A percentile compares a stretch with the other conserved stretches of the same genome.
phyloP scores from a whole-genome alignment of 257 asterid genomes.

The Solanum clarkiae region DNA sequence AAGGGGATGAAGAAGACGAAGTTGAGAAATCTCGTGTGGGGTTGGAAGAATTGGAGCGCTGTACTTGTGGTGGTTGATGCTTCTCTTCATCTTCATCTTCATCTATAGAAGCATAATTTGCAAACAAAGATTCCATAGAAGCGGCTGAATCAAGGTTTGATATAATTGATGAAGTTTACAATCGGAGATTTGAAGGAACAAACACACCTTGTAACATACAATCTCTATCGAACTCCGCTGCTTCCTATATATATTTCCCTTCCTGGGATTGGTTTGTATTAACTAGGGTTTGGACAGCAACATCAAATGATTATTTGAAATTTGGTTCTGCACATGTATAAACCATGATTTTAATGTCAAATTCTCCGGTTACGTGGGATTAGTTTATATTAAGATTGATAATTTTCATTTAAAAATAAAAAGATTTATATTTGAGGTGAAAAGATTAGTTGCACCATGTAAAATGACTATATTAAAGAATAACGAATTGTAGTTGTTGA shows the following conservation, averaged over 20 bases:
- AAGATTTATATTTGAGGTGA: too few relatives aligned
- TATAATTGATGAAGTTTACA: too few relatives aligned
- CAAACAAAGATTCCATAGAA: conserved; percentile 47
- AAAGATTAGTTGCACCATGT: too few relatives aligned
- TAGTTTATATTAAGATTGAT: too few relatives aligned
- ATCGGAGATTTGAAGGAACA: not conserved
- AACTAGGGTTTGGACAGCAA: not conserved
- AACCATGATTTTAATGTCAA: too few relatives aligned
- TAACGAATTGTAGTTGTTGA: too few relatives aligned
- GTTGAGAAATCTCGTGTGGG: not conserved
- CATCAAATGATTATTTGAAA: too few relatives aligned
- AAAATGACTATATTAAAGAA: too few relatives aligned
- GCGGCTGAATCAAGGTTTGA: too few relatives aligned
- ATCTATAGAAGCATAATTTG: conserved; percentile 81
- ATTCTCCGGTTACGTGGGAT: too few relatives aligned
- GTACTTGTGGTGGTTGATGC: not conserved
- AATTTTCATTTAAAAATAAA: too few relatives aligned
- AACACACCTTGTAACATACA: not conserved
- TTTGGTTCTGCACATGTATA: too few relatives aligned
- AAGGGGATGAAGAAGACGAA: not conserved
- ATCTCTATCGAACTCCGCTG: not conserved
- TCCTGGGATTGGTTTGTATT: not conserved
- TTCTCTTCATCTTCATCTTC: conserved; percentile 19
- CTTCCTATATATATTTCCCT: not conserved
- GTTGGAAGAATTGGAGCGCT: not conserved